Percentiles rank a stretch among this genome's conserved stretches.
Conservation (phyloP, 1,284 basidiomycete species). For the Ceratobasidium papillatum region DNA sequence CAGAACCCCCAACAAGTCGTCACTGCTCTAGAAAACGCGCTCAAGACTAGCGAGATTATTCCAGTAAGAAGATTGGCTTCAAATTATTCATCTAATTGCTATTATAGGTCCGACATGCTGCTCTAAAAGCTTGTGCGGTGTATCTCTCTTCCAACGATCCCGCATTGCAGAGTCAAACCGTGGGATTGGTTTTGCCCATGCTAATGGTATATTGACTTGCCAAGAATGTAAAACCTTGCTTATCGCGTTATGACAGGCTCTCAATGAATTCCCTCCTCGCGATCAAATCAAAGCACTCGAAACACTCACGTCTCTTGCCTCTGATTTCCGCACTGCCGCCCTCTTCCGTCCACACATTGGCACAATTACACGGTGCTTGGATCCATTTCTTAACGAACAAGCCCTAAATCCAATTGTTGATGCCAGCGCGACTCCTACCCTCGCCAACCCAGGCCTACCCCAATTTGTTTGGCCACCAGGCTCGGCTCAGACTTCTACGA, state of each 20-base stretch:
- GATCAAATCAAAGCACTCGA: constrained; percentile 45
- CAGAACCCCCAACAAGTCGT: constrained; percentile 72
- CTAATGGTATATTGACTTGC: constrained; percentile 55
- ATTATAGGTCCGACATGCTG: constrained; percentile 64
- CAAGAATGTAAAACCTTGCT: too few species aligned
- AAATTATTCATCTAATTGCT: constrained; percentile 1
- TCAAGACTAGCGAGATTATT: constrained; percentile 68
- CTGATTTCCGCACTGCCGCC: constrained; percentile 47
- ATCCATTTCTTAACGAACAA: constrained; percentile 34
- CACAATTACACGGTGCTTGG: constrained; percentile 6
- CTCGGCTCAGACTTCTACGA: constrained; percentile 9
- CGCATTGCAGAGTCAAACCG: constrained; percentile 64
- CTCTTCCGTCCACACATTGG: constrained; percentile 74
- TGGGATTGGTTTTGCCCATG: constrained; percentile 69
- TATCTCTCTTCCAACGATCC: constrained; percentile 68
- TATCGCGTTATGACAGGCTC: constrained; percentile 4
- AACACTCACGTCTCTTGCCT: constrained; percentile 75
- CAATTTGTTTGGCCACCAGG: constrained; percentile 44
- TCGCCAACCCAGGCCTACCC: constrained; percentile 56
- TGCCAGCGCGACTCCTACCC: constrained; percentile 66
- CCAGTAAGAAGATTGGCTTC: constrained; percentile 57
- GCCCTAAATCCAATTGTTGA: neutral
- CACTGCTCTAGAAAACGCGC: constrained; percentile 66
- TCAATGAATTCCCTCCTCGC: constrained; percentile 18
- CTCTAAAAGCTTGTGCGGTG: constrained; percentile 67